Evolutionary conservation across 225 moss, liverwort and hornwort species (phyloP).

Genomic region (Asterella californica): DNA sequence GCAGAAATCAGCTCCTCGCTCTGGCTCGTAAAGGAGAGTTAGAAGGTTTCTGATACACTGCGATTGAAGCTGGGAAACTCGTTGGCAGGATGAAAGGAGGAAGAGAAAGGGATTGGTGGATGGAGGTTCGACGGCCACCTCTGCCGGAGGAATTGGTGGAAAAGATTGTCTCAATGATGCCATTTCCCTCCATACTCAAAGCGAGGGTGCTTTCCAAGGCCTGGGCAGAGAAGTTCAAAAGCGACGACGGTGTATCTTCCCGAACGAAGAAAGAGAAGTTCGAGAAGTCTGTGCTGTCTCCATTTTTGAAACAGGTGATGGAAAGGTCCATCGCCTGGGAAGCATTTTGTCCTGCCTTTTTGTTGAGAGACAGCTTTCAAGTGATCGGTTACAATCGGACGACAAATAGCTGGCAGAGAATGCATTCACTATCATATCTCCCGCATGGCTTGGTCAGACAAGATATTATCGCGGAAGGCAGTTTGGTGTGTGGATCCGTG

Average conservation of each 20-base stretch:
- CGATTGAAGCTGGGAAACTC: background rate
- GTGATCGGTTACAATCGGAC: constrained; percentile 12
- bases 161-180: constrained; percentile 18
- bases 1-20: background rate
- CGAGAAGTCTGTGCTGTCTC: background rate
- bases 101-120: background rate
- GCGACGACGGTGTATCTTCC: background rate
- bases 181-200: constrained; percentile 20
- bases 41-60: background rate
- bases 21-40: background rate
- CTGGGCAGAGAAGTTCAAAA: constrained; percentile 17
- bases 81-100: background rate
- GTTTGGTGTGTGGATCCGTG: constrained; percentile 20
- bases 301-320: constrained; percentile 12
- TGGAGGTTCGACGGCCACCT: background rate
- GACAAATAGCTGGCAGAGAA: constrained; percentile 5
- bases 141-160: constrained; percentile 22
- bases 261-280: background rate
- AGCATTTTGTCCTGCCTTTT: constrained; percentile 11
- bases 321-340: constrained; percentile 12
- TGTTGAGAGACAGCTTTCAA: constrained; percentile 8
- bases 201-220: constrained; percentile 19
- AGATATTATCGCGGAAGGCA: constrained; percentile 15
- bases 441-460: constrained; percentile 8
- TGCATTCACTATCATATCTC: constrained; percentile 17